phyloP scores from a whole-genome alignment of 768 basidiomycete genomes.

The Hygrophoropsis aurantiaca region DNA sequence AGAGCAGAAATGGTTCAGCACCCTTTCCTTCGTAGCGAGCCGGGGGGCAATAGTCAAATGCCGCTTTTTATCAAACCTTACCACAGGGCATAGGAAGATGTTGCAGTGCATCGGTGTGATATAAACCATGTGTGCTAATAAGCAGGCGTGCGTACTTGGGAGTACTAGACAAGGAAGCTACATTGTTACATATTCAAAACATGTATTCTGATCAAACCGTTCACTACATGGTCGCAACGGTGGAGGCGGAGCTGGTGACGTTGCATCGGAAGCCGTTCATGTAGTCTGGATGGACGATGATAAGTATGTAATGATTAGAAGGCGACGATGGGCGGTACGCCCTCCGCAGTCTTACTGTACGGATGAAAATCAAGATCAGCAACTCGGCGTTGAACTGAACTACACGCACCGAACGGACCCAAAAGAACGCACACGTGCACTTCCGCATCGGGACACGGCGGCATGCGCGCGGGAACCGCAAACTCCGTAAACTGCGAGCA shows the following conservation, averaged over 20 bases:
- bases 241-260: slow-evolving; percentile 52
- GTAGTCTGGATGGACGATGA: slow-evolving; percentile 48
- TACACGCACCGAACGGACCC: slow-evolving; percentile 58
- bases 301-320: too few relatives aligned
- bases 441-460: slow-evolving; percentile 61
- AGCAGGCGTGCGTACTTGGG: too few relatives aligned
- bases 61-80: too few relatives aligned
- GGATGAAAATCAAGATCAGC: neutral
- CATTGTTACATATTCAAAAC: too few relatives aligned
- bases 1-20: slow-evolving; percentile 36
- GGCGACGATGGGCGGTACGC: slow-evolving; percentile 12
- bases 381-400: too few relatives aligned
- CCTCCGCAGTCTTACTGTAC: slow-evolving; percentile 51
- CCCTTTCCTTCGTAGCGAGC: slow-evolving; percentile 43
- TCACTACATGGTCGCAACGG: too few relatives aligned
- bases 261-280: slow-evolving; percentile 78
- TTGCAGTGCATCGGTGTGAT: too few relatives aligned
- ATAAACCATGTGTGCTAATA: too few relatives aligned
- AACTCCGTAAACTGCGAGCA: slow-evolving; percentile 73
- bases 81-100: too few relatives aligned
- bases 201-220: too few relatives aligned
- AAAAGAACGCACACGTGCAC: slow-evolving; percentile 73
- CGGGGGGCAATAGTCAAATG: slow-evolving; percentile 35
- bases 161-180: too few relatives aligned
- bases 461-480: slow-evolving; percentile 64